Evolutionary conservation across 202 grass and related monocot species (phyloP), one percentile per base, ranked within the genome.

Genomic region (Carex arenaria): DNA sequence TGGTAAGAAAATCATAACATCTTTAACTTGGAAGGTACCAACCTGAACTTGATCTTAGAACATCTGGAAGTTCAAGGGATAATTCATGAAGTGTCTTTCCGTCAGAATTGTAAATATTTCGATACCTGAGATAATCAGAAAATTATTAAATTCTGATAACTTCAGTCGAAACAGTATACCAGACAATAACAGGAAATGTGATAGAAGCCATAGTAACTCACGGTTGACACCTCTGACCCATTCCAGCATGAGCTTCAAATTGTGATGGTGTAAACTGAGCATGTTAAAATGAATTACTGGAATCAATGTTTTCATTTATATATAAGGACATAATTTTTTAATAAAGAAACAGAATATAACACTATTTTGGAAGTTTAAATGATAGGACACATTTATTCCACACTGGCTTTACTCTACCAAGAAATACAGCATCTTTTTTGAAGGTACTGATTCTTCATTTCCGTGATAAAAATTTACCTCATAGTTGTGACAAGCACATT

Each of bases 201-300:
- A 51, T 12, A 62, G 10, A 75, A 64, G 79, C 65, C 69, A 47
- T 51, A 81, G 52, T 38, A 81, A 80, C 92, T 94, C 87, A 97
- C 92, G 94, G 94, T 87, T 94, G 90, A 11, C 90, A 82, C 84
- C 85, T 91, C 83, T 54, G 87, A 83, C 75, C 80, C 85, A 85
- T 85, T 89, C 92, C 94, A 84, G 89, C 90, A 52, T 97, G 94
- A 17, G 90, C 89, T 91, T 97, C 94, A 80, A 97, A 97, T n/a
- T 93, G 90, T 14, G 94, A 97, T 54, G 94, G 94, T 84, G 83
- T 85, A 83, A 90, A 83, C 94, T 97, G 87, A 84, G 77, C 32
- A 82, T 9, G 81, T 82, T 38, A 85, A n/a, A 88, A 31, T 63
- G 86, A 28, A 90, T 51, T 61, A 84, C 20, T 67, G 14, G 32